These are phyloP conservation scores for Roridomyces roridus DNA, from an alignment of 768 basidiomycete genomes.

Conservation along the genomic window DNA sequence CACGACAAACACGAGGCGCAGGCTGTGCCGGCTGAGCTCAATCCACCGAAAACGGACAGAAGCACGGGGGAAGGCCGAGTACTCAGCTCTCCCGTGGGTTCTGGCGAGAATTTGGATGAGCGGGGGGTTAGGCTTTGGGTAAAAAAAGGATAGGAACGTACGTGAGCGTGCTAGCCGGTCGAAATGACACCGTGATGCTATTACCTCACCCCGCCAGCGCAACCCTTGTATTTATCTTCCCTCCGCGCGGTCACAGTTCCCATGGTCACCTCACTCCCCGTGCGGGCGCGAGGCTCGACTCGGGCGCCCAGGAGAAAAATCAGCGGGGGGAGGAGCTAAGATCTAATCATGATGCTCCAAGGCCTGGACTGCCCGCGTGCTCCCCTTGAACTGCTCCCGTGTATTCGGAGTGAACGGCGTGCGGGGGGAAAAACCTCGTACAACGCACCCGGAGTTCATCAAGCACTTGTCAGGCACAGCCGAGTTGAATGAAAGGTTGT, in stretches of 20 bases:
- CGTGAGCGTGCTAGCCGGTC: slow-evolving; percentile 7
- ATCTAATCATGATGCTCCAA: too few relatives aligned
- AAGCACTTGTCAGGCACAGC: too few relatives aligned
- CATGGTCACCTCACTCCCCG: slow-evolving; percentile 10
- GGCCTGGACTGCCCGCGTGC: too few relatives aligned
- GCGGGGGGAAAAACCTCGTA: too few relatives aligned
- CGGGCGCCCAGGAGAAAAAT: too few relatives aligned
- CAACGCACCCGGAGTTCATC: too few relatives aligned
- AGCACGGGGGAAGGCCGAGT: neutral
- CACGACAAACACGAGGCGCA: slow-evolving; percentile 27
- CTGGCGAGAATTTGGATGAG: slow-evolving; percentile 7
- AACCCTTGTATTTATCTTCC: slow-evolving; percentile 12
- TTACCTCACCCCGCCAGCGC: neutral
- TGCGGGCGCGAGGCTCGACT: neutral
- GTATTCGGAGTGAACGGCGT: too few relatives aligned
- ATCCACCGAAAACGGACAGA: slow-evolving; percentile 17
- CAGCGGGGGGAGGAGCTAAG: too few relatives aligned
- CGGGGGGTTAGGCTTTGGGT: neutral
- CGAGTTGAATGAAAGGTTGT: too few relatives aligned
- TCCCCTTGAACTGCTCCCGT: too few relatives aligned
- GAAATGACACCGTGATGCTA: slow-evolving; percentile 5
- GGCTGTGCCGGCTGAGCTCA: slow-evolving; percentile 21
- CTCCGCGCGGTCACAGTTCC: neutral
- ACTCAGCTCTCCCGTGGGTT: slow-evolving; percentile 1
- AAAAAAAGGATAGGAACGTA: slow-evolving; percentile 14